Conservation (phyloP, 179 eudicot species). For the Amaranthus tricolor region DNA sequence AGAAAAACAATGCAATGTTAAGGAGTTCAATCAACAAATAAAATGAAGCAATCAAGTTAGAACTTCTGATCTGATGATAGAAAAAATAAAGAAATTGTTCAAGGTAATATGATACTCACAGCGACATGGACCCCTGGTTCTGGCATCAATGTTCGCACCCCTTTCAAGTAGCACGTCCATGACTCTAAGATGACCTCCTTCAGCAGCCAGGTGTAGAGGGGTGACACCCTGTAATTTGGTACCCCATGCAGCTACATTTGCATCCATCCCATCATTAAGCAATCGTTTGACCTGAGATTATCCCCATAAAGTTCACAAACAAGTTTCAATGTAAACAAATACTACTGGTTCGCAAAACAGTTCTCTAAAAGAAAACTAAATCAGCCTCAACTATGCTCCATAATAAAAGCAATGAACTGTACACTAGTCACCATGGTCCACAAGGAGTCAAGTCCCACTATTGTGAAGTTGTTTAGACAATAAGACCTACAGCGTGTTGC, state of each 20-base stretch:
- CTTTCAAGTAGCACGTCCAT: slow-evolving; percentile 90
- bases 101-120: slow-evolving; percentile 44
- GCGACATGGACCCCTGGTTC: slow-evolving; percentile 96
- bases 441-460: too few relatives aligned
- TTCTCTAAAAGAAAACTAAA: not conserved
- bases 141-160: slow-evolving; percentile 92
- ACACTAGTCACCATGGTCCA: too few relatives aligned
- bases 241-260: slow-evolving; percentile 80
- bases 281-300: slow-evolving; percentile 67
- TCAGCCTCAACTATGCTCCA: not conserved
- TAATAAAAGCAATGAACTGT: not conserved
- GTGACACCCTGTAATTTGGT: slow-evolving; percentile 84
- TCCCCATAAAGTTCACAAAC: not conserved
- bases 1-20: not conserved
- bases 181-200: slow-evolving; percentile 86
- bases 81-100: not conserved
- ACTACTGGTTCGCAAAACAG: not conserved
- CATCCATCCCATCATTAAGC: slow-evolving; percentile 84
- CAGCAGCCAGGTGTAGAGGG: slow-evolving; percentile 98
- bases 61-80: not conserved
- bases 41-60: not conserved
- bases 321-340: not conserved
- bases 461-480: too few relatives aligned
- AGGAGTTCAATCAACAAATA: not conserved
- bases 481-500: too few relatives aligned